Evolutionary conservation across 441 rosid genomes (phyloP).

Genomic region (Gossypium laxum): DNA sequence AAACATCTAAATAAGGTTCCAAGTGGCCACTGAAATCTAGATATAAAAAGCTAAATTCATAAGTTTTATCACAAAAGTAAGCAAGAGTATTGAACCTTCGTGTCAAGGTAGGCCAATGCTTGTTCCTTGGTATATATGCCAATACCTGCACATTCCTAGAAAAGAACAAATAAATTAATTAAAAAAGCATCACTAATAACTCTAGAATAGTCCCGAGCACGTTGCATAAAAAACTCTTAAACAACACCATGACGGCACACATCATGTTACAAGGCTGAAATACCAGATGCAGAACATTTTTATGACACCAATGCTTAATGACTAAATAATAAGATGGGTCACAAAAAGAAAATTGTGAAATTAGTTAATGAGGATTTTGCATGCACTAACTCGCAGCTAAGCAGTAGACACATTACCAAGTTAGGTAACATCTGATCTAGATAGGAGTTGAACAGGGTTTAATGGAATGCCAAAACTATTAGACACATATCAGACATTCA

Average conservation of each 20-base stretch:
- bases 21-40: background rate
- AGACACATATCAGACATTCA: background rate
- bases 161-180: conserved; percentile 13
- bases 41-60: background rate
- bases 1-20: background rate
- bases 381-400: background rate
- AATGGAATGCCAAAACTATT: background rate
- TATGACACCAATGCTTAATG: background rate
- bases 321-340: background rate
- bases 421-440: background rate
- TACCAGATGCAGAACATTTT: background rate
- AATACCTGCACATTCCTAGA: conserved; percentile 65
- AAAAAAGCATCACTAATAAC: background rate
- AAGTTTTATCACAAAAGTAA: background rate
- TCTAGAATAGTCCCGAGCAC: background rate
- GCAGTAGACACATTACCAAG: background rate
- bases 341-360: background rate
- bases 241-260: background rate
- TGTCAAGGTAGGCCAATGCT: conserved; percentile 73
- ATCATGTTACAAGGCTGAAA: conserved; percentile 7
- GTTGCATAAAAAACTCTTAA: conserved; percentile 1
- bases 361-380: background rate
- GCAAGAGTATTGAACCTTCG: conserved; percentile 41
- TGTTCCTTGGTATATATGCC: conserved; percentile 48
- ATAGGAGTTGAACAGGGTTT: background rate